A percentile compares a stretch with the other conserved stretches of the same genome.
phyloP scores from a whole-genome alignment of 2,329 filamentous ascomycete genomes.

The Aspergillus sp. region DNA sequence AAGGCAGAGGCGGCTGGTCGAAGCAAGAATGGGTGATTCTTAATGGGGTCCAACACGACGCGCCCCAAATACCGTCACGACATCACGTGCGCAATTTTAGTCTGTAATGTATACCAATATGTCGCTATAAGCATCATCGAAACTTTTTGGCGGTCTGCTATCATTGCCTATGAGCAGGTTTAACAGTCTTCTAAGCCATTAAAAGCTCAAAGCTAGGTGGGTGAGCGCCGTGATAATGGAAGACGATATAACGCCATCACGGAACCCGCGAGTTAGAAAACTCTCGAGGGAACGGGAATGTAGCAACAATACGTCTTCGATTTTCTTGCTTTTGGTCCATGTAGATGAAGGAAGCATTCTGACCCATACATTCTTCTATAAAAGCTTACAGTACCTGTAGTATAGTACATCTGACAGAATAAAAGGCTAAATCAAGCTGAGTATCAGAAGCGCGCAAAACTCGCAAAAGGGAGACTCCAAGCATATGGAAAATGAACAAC shows the following conservation, averaged over 20 bases:
- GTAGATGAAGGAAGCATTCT: no score
- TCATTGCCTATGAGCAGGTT: no score
- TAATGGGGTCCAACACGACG: conserved; percentile 2
- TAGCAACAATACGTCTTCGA: no score
- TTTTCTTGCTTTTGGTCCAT: no score
- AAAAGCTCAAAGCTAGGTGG: no score
- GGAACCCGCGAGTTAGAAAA: no score
- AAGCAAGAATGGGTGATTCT: neutral
- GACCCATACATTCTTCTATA: conserved; percentile 13
- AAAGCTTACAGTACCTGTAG: conserved; percentile 15
- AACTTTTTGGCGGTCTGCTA: neutral
- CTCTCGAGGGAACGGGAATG: no score
- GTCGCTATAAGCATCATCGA: neutral
- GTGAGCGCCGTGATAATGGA: no score
- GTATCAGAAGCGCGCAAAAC: conserved; percentile 17
- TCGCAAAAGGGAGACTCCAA: conserved; percentile 11
- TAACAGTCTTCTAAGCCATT: no score
- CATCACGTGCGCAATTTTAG: conserved; percentile 9
- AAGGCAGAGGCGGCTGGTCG: neutral
- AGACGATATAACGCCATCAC: neutral
- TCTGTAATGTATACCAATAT: neutral
- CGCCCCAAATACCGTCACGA: conserved; percentile 6
- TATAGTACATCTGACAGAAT: conserved; percentile 17
- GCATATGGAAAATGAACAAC: conserved; percentile 19
- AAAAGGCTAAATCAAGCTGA: conserved; percentile 8